Conservation (phyloP, 306 rosid species). For the Vigna trinervia region DNA sequence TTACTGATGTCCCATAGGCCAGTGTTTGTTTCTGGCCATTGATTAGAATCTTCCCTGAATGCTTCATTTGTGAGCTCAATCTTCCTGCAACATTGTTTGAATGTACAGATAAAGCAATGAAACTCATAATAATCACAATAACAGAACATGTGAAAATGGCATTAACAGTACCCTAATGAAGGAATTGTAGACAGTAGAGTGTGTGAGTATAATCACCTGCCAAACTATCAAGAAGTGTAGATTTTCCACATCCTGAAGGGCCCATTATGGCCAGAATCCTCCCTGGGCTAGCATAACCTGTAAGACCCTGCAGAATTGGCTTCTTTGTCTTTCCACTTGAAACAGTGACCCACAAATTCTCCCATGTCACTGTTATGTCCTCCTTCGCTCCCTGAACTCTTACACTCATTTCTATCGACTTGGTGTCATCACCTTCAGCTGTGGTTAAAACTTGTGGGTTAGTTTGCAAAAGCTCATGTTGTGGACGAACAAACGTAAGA, state of each 20-base stretch:
- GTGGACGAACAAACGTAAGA: not conserved
- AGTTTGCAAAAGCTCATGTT: conserved; percentile 8
- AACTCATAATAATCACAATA: not conserved
- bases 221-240: conserved; percentile 78
- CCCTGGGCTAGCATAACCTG: conserved; percentile 68
- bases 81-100: conserved; percentile 58
- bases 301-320: conserved; percentile 59
- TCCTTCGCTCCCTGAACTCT: conserved; percentile 17
- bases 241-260: conserved; percentile 86
- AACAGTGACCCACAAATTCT: conserved; percentile 61
- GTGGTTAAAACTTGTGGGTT: not conserved
- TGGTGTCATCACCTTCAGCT: conserved; percentile 25
- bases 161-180: not conserved
- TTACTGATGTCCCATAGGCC: conserved; percentile 73
- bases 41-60: conserved; percentile 64
- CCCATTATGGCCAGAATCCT: conserved; percentile 74
- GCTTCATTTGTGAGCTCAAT: conserved; percentile 53
- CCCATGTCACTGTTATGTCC: conserved; percentile 59
- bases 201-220: conserved; percentile 51
- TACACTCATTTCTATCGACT: conserved; percentile 27
- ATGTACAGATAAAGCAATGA: not conserved
- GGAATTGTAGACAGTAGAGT: not conserved
- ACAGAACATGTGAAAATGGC: not conserved
- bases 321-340: conserved; percentile 47
- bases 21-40: conserved; percentile 65